phyloP scores from a whole-genome alignment of 805 yeast genomes.

The Myxozyma monticola region DNA sequence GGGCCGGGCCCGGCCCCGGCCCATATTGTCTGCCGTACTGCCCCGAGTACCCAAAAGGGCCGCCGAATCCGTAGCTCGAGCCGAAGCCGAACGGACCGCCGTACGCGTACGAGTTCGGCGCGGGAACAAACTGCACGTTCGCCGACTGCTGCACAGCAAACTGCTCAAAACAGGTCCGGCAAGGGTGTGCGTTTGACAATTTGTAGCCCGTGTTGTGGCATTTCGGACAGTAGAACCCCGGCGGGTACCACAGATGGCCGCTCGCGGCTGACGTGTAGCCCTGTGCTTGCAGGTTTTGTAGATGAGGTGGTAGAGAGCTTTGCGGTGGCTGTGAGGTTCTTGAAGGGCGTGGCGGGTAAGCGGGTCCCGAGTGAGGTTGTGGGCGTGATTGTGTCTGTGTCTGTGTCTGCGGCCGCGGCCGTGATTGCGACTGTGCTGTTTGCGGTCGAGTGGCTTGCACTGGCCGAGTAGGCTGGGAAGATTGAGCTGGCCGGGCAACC shows the following conservation, averaged over 20 bases:
- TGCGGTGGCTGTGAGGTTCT: neutral
- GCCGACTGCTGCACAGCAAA: constrained; percentile 50
- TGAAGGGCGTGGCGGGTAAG: neutral
- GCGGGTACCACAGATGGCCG: constrained; percentile 59
- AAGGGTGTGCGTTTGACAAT: constrained; percentile 58
- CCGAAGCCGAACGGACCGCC: too few species aligned
- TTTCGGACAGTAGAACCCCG: constrained; percentile 58
- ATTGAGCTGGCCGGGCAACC: neutral
- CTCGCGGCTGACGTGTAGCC: constrained; percentile 15
- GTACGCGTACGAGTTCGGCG: neutral
- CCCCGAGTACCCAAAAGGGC: too few species aligned
- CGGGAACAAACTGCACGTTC: constrained; percentile 30
- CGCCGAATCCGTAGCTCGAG: too few species aligned
- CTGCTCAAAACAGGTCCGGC: constrained; percentile 67
- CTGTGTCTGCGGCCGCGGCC: neutral
- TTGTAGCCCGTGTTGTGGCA: constrained; percentile 75
- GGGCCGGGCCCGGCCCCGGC: neutral
- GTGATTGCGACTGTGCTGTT: neutral
- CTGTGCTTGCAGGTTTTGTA: neutral
- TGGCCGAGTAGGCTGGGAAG: neutral
- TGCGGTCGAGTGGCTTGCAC: neutral
- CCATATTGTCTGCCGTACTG: too few species aligned
- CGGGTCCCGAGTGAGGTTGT: neutral
- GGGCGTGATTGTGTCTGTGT: neutral
- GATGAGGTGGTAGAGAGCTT: neutral